phyloP scores from a whole-genome alignment of 1,139 yeast species.

The Taphrina flavorubra region DNA sequence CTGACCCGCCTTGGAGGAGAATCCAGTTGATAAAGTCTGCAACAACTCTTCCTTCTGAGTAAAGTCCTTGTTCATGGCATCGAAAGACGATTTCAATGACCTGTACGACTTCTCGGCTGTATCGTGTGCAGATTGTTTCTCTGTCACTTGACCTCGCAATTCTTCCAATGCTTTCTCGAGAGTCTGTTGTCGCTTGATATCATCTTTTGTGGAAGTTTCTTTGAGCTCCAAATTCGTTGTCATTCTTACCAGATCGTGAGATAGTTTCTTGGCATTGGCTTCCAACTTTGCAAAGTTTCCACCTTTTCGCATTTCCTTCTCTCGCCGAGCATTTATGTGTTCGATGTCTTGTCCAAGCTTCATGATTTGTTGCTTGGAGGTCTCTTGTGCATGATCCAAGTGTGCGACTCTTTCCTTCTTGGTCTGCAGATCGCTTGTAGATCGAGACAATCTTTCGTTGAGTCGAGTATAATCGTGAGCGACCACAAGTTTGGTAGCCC shows the following conservation, averaged over 20 bases:
- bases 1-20: constrained; percentile 78
- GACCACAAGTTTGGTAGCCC: constrained; percentile 70
- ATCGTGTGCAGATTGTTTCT: constrained; percentile 45
- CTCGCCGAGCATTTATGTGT: constrained; percentile 62
- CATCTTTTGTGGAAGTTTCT: constrained; percentile 62
- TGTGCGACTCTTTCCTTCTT: constrained; percentile 43
- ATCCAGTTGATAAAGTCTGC: constrained; percentile 86
- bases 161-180: constrained; percentile 47
- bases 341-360: constrained; percentile 68
- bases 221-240: constrained; percentile 68
- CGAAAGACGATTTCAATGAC: constrained; percentile 56
- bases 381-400: constrained; percentile 53
- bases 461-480: constrained; percentile 72
- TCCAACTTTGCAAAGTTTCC: constrained; percentile 69
- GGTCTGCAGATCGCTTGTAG: constrained; percentile 49
- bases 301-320: constrained; percentile 67
- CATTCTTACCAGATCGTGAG: constrained; percentile 72
- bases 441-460: constrained; percentile 51
- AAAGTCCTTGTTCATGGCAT: constrained; percentile 58
- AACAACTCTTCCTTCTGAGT: constrained; percentile 76
- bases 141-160: constrained; percentile 43
- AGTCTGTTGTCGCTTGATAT: constrained; percentile 49
- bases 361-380: constrained; percentile 61
- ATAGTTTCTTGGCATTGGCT: constrained; percentile 60
- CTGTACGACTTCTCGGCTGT: constrained; percentile 56